Base-by-base conservation (phyloP, 2,329 filamentous ascomycete genomes). In the Cadophora luteo-olivacea region DNA sequence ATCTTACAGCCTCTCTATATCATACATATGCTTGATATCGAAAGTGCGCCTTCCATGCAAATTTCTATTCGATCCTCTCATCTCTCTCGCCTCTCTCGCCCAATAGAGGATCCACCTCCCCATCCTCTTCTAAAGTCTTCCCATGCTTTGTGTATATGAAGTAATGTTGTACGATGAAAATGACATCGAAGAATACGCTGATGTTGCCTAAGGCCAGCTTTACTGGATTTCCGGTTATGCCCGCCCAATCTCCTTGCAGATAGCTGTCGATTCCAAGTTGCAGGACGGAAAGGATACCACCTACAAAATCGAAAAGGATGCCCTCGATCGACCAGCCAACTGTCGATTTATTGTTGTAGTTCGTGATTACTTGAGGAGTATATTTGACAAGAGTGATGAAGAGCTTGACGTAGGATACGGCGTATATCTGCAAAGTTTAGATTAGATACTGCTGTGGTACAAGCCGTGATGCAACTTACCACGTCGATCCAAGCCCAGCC, bases 131-230 rank as follows among this genome's bases (percentile, higher is more conserved):
- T 9, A 70, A 55, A 22, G 54, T 64, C 54, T 73, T 72, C 1
- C 63, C 69, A 19, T 61, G 32, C 12, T 69, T 69, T n/a, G 49
- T 79, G 77, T 97, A 98, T 24, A 97, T 79, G 45, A 94, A 82
- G 75, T 94, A 98, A 80, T 98, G 96, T 81, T 99, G 96, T 4
- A 86, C 76, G 63, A 98, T 91, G 78, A 98, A 98, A 61, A 97
- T 84, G 38, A 91, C 72, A 78, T 98, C 95, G 78, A 97, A 98
- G 2, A 92, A 79, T 75, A 98, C 91, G 68, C 90, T 93, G 57
- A 97, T 88, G 76, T 97, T 95, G 16, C 92, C 92, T 52, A 98
- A 84, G 2, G 90, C 89, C 68, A 98, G 89, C 82, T 98, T 99
- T 74, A 96, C 91, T 0, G 94, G 93, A 79, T 98, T 98, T 0